Evolutionary conservation across 2,329 filamentous ascomycete species (phyloP).

Genomic region (Exophiala xenobiotica): DNA sequence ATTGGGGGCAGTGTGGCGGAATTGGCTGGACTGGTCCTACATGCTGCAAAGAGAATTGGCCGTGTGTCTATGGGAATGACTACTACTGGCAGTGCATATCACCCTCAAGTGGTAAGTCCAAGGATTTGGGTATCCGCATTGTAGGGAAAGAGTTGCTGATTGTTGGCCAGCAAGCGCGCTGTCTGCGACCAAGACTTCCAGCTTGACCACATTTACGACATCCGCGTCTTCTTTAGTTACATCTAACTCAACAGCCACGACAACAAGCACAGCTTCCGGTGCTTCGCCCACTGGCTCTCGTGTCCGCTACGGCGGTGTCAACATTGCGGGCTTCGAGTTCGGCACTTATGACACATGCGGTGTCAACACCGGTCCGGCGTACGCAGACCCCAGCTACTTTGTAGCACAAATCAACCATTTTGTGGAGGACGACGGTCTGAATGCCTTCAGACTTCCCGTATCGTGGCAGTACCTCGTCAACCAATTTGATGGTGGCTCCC

Average conservation of each 20-base stretch:
- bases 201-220: neutral
- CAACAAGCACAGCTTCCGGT: neutral
- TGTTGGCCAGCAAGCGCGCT: neutral
- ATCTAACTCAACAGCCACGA: neutral
- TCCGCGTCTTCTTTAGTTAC: neutral
- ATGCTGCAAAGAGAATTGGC: conserved; percentile 39
- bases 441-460: conserved; percentile 58
- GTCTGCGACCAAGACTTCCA: neutral
- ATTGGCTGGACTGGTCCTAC: conserved; percentile 42
- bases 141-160: neutral
- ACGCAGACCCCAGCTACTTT: conserved; percentile 35
- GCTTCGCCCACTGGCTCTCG: neutral
- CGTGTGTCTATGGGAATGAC: conserved; percentile 43
- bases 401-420: conserved; percentile 59
- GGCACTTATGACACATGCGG: conserved; percentile 38
- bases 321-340: conserved; percentile 51
- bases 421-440: conserved; percentile 53
- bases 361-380: neutral
- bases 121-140: neutral
- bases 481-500: conserved; percentile 49
- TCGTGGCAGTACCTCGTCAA: conserved; percentile 62
- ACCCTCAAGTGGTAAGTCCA: neutral
- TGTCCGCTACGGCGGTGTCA: conserved; percentile 37
- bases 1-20: conserved; percentile 46
- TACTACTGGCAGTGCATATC: conserved; percentile 49